Evolutionary conservation across 768 basidiomycete genomes (phyloP).

Genomic region (Boletus pseudopeckii): DNA sequence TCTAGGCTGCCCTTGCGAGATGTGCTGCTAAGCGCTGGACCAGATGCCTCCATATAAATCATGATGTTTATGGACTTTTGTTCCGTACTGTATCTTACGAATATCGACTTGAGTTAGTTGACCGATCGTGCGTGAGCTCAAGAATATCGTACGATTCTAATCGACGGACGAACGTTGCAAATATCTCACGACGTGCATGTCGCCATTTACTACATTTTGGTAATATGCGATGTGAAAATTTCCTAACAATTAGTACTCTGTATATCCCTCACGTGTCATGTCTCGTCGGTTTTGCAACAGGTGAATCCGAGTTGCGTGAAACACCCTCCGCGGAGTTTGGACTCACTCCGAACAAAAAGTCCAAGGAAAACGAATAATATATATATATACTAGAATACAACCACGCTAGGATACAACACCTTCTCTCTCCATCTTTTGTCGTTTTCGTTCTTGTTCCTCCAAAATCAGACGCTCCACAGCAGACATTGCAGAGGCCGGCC

Average conservation of each 20-base stretch:
- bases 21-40: constrained; percentile 53
- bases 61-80: background rate
- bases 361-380: no score
- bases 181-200: no score
- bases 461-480: constrained; percentile 83
- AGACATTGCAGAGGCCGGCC: constrained; percentile 61
- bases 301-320: no score
- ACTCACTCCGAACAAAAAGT: background rate
- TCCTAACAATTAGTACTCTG: no score
- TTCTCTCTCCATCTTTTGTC: constrained; percentile 66
- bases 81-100: constrained; percentile 14
- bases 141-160: background rate
- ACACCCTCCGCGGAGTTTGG: no score
- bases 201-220: no score
- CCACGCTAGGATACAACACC: constrained; percentile 10
- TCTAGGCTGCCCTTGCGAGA: constrained; percentile 76
- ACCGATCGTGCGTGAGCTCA: background rate
- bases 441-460: constrained; percentile 90
- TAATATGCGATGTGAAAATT: no score
- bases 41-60: no score
- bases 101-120: background rate
- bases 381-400: no score
- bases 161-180: background rate
- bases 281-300: no score
- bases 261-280: no score